phyloP scores from a whole-genome alignment of 2,329 filamentous ascomycete genomes.

The Penicillium sp. region DNA sequence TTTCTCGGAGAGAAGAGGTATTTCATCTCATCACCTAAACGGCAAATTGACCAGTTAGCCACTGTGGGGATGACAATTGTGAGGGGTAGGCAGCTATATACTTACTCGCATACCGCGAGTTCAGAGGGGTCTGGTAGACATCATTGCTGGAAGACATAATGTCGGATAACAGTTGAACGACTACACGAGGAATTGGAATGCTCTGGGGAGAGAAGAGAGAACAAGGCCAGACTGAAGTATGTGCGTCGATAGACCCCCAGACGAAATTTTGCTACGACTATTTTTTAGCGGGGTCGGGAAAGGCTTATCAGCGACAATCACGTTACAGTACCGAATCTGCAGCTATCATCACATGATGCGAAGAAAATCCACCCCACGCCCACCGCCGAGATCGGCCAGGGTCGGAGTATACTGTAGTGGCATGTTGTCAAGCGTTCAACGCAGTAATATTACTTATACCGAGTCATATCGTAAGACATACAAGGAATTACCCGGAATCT shows the following conservation, averaged over 20 bases:
- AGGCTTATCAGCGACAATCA: constrained; percentile 45
- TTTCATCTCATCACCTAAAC: constrained; percentile 67
- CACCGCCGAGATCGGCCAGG: constrained; percentile 9
- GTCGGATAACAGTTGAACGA: constrained; percentile 27
- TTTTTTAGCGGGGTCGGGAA: constrained; percentile 34
- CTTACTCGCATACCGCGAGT: constrained; percentile 72
- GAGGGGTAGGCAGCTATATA: constrained; percentile 12
- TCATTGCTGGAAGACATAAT: constrained; percentile 53
- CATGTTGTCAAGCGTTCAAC: neutral
- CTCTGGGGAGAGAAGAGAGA: constrained; percentile 18
- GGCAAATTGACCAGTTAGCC: constrained; percentile 26
- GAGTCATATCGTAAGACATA: neutral
- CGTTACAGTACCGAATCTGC: constrained; percentile 34
- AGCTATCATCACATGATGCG: constrained; percentile 32
- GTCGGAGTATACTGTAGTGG: neutral
- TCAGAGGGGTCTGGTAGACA: constrained; percentile 70
- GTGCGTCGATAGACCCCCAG: constrained; percentile 22
- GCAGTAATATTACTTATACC: neutral
- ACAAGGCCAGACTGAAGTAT: constrained; percentile 22
- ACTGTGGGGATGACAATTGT: neutral
- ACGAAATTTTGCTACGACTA: constrained; percentile 37
- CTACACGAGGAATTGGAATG: constrained; percentile 28
- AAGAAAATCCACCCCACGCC: neutral
- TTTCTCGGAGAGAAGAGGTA: constrained; percentile 78
- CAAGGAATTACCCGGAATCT: neutral